Percentiles rank a stretch among this genome's conserved stretches.
phyloP scores from a whole-genome alignment of 1,284 basidiomycete species.

The Malassezia arunalokei region DNA sequence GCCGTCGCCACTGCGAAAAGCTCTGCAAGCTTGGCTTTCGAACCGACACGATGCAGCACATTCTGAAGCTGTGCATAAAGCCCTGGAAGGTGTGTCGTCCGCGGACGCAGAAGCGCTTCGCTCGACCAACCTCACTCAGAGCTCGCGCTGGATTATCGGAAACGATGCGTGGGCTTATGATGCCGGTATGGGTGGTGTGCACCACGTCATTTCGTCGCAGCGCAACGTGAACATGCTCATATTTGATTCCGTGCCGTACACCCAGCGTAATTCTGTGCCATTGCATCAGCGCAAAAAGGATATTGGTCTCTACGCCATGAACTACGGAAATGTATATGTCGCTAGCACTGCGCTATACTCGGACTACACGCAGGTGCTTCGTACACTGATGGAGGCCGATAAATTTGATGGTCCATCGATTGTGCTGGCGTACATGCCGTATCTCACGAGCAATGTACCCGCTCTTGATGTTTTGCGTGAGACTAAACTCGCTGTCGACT shows the following conservation, averaged over 20 bases:
- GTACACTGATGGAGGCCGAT: constrained; percentile 83
- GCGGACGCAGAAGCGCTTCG: constrained; percentile 26
- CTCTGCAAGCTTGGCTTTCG: constrained; percentile 27
- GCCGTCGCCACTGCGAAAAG: constrained; percentile 31
- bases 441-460: constrained; percentile 56
- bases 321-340: constrained; percentile 91
- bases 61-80: constrained; percentile 18
- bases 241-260: constrained; percentile 82
- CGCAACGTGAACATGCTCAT: constrained; percentile 88
- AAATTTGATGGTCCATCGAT: constrained; percentile 78
- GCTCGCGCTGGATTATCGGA: constrained; percentile 76
- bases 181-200: constrained; percentile 85
- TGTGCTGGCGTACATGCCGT: constrained; percentile 87
- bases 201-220: constrained; percentile 80
- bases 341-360: constrained; percentile 90
- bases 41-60: constrained; percentile 18
- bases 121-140: constrained; percentile 25
- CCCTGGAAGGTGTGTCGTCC: constrained; percentile 54
- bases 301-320: constrained; percentile 70
- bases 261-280: constrained; percentile 51
- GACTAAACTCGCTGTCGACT: constrained; percentile 90
- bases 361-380: constrained; percentile 86
- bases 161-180: constrained; percentile 97
- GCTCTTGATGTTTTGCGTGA: constrained; percentile 85
- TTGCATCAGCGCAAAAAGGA: constrained; percentile 46